Evolutionary conservation across 2,329 filamentous ascomycete genomes (phyloP), one percentile per base, ranked within the genome.

Genomic region (Alternaria gaisen): DNA sequence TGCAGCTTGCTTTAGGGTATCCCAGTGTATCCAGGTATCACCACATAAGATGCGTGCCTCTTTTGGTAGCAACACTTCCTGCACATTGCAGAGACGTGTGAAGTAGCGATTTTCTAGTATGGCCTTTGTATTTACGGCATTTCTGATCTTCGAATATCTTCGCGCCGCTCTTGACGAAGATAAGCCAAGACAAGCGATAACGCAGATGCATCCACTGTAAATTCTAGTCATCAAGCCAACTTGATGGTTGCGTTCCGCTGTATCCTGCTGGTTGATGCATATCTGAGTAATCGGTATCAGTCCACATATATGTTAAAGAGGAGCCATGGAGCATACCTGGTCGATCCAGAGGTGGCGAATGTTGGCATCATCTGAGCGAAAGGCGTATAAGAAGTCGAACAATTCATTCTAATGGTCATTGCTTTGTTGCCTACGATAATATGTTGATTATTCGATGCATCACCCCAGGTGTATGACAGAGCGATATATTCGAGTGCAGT

Each of bases 31-130:
- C 42, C 32, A 55, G 36, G 30, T 41, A 16, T 46, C 12, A 26
- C 53, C 61, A 18, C 48, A 61, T 3, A 53, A 7, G 34, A 58
- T 44, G 11, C 42, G 47, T 16, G 48, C 41, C 12, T 53, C 18
- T n/a, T 11, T 14, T 4, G 58, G 48, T 14, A 61, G 36, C 7
- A 53, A 10, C 10, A 55, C 26, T 32, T 61, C 54, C 36, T 64
- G 54, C 22, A 64, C 44, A 28, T 61, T 61, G 58, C 61, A 64
- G 3, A 58, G 30, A 26, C 58, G 47, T 6, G 18, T 51, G 42
- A 61, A 64, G 28, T 61, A 61, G 24, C 16, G 42, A 26, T 56
- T 53, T n/a, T 16, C 16, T 26, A 34, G 0, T 18, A 48, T n/a
- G 20, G 28, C 28, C 11, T 48, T 18, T 10, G 44, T 48, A 6